These are phyloP conservation scores for Hypsizygus marmoreus DNA, from an alignment of 768 basidiomycete genomes.

Conservation along the genomic window DNA sequence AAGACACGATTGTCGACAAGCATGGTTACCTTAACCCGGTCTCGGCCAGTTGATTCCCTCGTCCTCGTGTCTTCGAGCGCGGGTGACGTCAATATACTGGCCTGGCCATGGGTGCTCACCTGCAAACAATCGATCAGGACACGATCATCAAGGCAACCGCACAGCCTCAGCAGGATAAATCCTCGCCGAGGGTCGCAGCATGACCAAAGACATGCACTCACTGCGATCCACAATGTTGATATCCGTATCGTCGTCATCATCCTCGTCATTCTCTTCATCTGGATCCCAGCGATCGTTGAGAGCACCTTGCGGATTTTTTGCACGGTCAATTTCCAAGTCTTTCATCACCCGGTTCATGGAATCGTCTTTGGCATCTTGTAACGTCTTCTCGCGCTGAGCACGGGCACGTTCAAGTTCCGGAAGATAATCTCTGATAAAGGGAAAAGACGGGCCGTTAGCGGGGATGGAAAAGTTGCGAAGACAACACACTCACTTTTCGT, in stretches of 20 bases:
- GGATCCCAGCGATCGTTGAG: conserved; percentile 64
- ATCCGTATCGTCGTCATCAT: conserved; percentile 54
- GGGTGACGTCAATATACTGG: conserved; percentile 75
- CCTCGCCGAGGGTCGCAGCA: background rate
- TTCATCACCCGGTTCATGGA: conserved; percentile 77
- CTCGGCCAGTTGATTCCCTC: conserved; percentile 73
- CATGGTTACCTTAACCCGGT: conserved; percentile 44
- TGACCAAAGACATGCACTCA: conserved; percentile 39
- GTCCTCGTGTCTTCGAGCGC: conserved; percentile 52
- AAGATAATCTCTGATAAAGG: conserved; percentile 73
- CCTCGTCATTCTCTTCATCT: conserved; percentile 53
- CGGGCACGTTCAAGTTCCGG: conserved; percentile 83
- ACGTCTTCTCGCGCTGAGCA: conserved; percentile 59
- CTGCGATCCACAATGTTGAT: conserved; percentile 72
- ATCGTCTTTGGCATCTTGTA: conserved; percentile 70
- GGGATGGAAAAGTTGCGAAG: background rate
- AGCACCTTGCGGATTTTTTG: conserved; percentile 58
- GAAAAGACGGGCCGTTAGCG: conserved; percentile 4
- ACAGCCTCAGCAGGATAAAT: conserved; percentile 9
- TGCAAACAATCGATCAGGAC: conserved; percentile 27
- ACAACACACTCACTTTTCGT: conserved; percentile 66
- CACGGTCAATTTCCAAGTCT: conserved; percentile 77
- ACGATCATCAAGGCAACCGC: conserved; percentile 6
- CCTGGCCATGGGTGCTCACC: conserved; percentile 73
- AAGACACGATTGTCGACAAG: background rate